Evolutionary conservation across 1,284 basidiomycete genomes (phyloP).

Genomic region (Coniferiporia weirii): DNA sequence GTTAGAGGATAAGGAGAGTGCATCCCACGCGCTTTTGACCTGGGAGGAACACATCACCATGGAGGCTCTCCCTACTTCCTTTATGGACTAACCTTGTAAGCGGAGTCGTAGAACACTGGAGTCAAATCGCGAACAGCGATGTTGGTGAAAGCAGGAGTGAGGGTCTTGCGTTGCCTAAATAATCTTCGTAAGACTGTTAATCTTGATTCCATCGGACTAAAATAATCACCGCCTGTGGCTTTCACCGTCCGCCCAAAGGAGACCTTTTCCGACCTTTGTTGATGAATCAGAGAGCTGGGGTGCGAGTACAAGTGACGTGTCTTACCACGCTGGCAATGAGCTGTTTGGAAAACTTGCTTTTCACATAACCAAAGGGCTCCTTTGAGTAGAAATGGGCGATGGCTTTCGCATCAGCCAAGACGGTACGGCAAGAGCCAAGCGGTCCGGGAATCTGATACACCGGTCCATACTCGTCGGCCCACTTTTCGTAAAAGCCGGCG

Average conservation of each 20-base stretch:
- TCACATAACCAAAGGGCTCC: slow-evolving; percentile 46
- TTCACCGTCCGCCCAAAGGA: slow-evolving; percentile 49
- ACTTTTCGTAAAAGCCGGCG: slow-evolving; percentile 25
- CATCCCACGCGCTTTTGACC: slow-evolving; percentile 49
- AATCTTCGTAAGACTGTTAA: background rate
- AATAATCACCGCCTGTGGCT: slow-evolving; percentile 35
- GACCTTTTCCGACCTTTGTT: slow-evolving; percentile 41
- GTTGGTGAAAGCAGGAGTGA: slow-evolving; percentile 38
- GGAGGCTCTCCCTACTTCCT: background rate
- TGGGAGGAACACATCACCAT: slow-evolving; percentile 21
- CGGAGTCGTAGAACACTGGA: slow-evolving; percentile 38
- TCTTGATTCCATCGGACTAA: background rate
- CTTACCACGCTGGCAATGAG: slow-evolving; percentile 41
- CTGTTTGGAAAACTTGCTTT: slow-evolving; percentile 31
- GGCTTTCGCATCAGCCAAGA: slow-evolving; percentile 52
- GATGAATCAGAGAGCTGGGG: background rate
- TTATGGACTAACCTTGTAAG: slow-evolving; percentile 39
- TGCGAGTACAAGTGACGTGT: background rate
- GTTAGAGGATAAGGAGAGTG: slow-evolving; percentile 32
- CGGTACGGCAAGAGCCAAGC: slow-evolving; percentile 36
- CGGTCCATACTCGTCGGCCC: slow-evolving; percentile 42
- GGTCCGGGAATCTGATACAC: slow-evolving; percentile 38
- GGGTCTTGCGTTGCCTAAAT: slow-evolving; percentile 34
- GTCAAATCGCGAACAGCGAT: slow-evolving; percentile 34
- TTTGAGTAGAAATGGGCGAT: slow-evolving; percentile 45